phyloP scores from a whole-genome alignment of 345 rosid genomes.

The Sonneratia caseolaris region DNA sequence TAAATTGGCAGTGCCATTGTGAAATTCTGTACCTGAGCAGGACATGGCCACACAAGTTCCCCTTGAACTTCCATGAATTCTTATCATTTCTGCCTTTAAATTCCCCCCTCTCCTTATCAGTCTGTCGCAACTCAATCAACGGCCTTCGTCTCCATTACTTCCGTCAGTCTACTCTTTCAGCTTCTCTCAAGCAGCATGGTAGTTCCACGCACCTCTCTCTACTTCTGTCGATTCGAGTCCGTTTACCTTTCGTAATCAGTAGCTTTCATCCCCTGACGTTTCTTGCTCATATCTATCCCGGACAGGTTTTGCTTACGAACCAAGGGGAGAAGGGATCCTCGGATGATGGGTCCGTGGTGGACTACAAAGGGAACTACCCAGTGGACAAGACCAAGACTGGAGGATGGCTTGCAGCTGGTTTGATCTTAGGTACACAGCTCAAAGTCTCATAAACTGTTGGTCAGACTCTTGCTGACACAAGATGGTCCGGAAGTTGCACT shows the following conservation, averaged over 20 bases:
- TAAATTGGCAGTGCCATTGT: no score
- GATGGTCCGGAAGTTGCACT: not conserved
- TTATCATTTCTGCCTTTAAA: no score
- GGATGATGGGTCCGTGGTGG: slow-evolving; percentile 25
- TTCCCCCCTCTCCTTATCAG: not conserved
- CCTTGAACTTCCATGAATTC: no score
- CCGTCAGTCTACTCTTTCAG: not conserved
- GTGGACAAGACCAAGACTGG: slow-evolving; percentile 73
- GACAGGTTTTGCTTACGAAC: slow-evolving; percentile 41
- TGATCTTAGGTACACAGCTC: slow-evolving; percentile 51
- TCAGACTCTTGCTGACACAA: not conserved
- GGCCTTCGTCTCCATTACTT: not conserved
- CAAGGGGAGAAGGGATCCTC: slow-evolving; percentile 33
- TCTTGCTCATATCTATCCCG: not conserved
- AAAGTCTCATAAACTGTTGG: no score
- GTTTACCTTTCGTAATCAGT: not conserved
- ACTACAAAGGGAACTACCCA: slow-evolving; percentile 57
- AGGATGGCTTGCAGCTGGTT: slow-evolving; percentile 85
- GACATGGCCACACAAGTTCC: no score
- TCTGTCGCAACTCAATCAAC: not conserved
- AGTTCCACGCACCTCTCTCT: no score
- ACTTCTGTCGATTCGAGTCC: no score
- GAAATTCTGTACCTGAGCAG: no score
- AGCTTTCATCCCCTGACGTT: not conserved
- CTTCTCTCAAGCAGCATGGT: not conserved